Evolutionary conservation across 139 green algal species (phyloP).

Genomic region (Chlorella sp.): DNA sequence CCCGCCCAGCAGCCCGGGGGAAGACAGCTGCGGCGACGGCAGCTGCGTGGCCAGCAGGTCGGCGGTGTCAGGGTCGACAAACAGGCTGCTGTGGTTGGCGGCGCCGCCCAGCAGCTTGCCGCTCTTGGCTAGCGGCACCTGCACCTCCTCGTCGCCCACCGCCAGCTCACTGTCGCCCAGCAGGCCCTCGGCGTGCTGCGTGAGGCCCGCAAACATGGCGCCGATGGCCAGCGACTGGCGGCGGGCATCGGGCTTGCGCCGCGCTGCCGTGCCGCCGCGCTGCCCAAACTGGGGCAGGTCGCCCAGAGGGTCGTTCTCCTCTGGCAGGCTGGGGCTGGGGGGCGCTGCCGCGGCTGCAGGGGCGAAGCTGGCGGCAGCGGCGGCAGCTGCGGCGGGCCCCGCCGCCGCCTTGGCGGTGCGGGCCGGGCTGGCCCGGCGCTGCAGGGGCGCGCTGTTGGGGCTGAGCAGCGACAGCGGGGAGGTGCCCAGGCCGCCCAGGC

Average conservation of each 20-base stretch:
- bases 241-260: slow-evolving; percentile 1
- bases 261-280: background rate
- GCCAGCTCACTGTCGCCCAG: slow-evolving; percentile 25
- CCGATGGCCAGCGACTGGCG: slow-evolving; percentile 20
- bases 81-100: slow-evolving; percentile 27
- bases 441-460: background rate
- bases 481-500: background rate
- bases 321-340: background rate
- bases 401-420: background rate
- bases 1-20: too few species aligned
- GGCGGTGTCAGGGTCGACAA: slow-evolving; percentile 12
- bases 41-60: slow-evolving; percentile 22
- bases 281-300: background rate
- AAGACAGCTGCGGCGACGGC: background rate
- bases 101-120: slow-evolving; percentile 15
- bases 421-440: background rate
- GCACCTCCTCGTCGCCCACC: slow-evolving; percentile 28
- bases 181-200: background rate
- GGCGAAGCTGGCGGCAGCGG: background rate
- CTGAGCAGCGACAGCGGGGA: slow-evolving; percentile 20
- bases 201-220: background rate
- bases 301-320: slow-evolving; percentile 12
- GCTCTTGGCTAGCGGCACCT: slow-evolving; percentile 27
- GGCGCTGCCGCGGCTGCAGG: background rate
- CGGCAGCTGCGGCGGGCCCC: background rate